Evolutionary conservation across 768 basidiomycete species (phyloP), one percentile per base, ranked within the genome.

Genomic region (Piloderma croceum): DNA sequence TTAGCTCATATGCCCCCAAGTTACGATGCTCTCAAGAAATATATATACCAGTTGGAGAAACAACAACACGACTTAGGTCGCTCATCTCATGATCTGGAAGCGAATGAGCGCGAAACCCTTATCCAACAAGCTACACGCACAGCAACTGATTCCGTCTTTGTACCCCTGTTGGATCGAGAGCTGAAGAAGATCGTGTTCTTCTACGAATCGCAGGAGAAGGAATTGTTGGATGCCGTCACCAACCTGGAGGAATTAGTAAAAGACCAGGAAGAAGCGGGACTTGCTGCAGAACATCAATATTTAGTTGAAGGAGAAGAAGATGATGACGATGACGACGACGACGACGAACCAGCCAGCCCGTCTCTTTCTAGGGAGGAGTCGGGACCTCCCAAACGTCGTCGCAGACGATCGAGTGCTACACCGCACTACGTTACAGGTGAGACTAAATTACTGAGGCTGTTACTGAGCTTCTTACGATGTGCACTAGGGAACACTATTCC

Each of bases 11-110:
- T 20, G 13, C 23, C 37, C 10, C 39, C 24, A 48, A 90, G 88
- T n/a, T 93, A 93, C 56, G 89, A 87, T 58, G 68, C 76, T 4
- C 69, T 92, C 50, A 92, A 91, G 64, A 86, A 85, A 48, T 75
- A 76, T 45, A 83, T 93, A 24, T 92, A 92, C 67, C 81, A 83
- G 48, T 70, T 91, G 19, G 89, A 91, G 65, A 89, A 86, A 59
- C 75, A 80, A 45, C 78, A 88, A 41, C 70, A 73, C 32, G 70
- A 66, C 3, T 65, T 71, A 15, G 61, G 64, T 7, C 44, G 54
- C 10, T 42, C 59, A 10, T 54, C 42, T 27, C 23, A 34, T 34
- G 87, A 90, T 58, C 51, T 83, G 31, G 86, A 89, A 51, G 69
- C 80, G 9, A 76, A 74, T 42, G 83, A 87, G 53, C 67, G 49